Conservation (phyloP, 257 asterid species). For the Primulina tabacum region DNA sequence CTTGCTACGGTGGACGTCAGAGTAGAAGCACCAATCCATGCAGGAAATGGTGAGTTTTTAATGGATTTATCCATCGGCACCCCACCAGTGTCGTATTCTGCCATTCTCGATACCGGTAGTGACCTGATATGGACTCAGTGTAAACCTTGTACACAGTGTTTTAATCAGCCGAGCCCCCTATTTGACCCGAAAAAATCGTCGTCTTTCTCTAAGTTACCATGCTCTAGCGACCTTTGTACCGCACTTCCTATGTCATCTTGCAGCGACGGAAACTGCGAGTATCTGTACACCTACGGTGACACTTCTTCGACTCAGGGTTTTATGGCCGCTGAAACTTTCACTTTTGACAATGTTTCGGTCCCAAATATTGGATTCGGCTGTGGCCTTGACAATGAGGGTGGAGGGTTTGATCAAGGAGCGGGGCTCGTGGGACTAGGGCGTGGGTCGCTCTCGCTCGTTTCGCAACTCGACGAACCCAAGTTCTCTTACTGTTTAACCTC, state of each 20-base stretch:
- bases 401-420: slow-evolving; percentile 67
- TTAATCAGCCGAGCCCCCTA: slow-evolving; percentile 44
- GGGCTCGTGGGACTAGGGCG: slow-evolving; percentile 87
- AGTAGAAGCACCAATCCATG: slow-evolving; percentile 53
- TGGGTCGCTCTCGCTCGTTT: slow-evolving; percentile 69
- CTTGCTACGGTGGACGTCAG: slow-evolving; percentile 33
- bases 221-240: slow-evolving; percentile 51
- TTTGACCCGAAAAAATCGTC: slow-evolving; percentile 61
- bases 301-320: slow-evolving; percentile 68
- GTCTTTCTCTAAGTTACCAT: slow-evolving; percentile 42
- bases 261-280: slow-evolving; percentile 41
- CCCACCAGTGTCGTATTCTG: slow-evolving; percentile 49
- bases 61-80: slow-evolving; percentile 69
- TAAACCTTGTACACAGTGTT: slow-evolving; percentile 57
- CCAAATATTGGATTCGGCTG: slow-evolving; percentile 69
- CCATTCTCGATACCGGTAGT: slow-evolving; percentile 74
- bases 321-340: slow-evolving; percentile 62
- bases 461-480: slow-evolving; percentile 73
- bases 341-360: slow-evolving; percentile 45
- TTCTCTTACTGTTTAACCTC: slow-evolving; percentile 80
- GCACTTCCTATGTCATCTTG: slow-evolving; percentile 55
- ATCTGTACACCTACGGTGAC: slow-evolving; percentile 70
- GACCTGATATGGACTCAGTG: slow-evolving; percentile 76
- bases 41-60: slow-evolving; percentile 80
- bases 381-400: slow-evolving; percentile 68